A percentile compares a stretch with the other conserved stretches of the same genome.
Conservation (phyloP, 768 basidiomycete species). For the Termitomyces heimii region DNA sequence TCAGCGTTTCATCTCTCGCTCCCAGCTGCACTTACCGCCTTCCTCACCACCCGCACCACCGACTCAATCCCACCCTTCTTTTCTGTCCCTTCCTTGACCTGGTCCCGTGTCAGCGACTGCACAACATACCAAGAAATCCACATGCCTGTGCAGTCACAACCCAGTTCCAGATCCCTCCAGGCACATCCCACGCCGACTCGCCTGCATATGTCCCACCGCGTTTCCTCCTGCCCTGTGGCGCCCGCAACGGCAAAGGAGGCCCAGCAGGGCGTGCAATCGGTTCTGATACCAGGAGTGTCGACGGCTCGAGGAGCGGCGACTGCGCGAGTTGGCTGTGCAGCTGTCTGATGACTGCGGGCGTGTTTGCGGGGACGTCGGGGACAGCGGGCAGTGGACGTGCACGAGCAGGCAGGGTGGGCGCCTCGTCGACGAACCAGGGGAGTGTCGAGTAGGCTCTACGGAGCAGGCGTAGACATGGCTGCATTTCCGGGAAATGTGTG, state of each 20-base stretch:
- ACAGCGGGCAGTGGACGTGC: conserved; percentile 20
- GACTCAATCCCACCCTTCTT: conserved; percentile 73
- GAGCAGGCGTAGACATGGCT: conserved; percentile 8
- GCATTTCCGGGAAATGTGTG: conserved; percentile 11
- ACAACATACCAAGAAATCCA: neutral
- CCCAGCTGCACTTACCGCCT: conserved; percentile 44
- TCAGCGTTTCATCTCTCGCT: neutral
- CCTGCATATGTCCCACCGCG: conserved; percentile 66
- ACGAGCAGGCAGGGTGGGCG: conserved; percentile 17
- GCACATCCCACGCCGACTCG: conserved; percentile 48
- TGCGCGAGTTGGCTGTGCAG: conserved; percentile 51
- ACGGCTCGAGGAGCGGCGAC: conserved; percentile 67
- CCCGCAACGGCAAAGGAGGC: conserved; percentile 50
- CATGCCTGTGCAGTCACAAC: conserved; percentile 65
- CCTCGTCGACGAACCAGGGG: conserved; percentile 68
- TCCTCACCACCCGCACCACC: conserved; percentile 63
- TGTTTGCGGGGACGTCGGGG: conserved; percentile 42
- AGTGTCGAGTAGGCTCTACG: conserved; percentile 15
- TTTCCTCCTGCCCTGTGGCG: conserved; percentile 56
- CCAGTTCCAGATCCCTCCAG: conserved; percentile 72
- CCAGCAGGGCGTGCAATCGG: conserved; percentile 47
- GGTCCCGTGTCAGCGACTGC: conserved; percentile 1
- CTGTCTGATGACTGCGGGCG: conserved; percentile 44
- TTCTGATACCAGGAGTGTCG: conserved; percentile 46
- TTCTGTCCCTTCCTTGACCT: conserved; percentile 87